Conservation (phyloP, 192 early-diverging fungal species). For the Phycomyces nitens region DNA sequence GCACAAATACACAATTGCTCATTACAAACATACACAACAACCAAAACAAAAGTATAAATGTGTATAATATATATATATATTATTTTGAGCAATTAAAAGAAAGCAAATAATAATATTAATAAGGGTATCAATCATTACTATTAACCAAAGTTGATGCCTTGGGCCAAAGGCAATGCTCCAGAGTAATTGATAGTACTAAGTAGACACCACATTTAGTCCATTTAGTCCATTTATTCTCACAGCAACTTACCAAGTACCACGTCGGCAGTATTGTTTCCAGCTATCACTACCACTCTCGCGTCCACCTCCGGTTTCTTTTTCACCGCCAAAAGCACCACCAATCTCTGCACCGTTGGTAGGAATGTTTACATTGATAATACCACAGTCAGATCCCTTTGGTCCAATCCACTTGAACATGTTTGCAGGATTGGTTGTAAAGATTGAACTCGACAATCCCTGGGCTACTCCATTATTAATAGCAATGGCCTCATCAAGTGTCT, state of each 20-base stretch:
- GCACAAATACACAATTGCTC: no score
- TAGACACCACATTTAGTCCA: background rate
- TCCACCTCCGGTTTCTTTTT: slow-evolving; percentile 96
- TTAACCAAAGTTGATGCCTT: slow-evolving; percentile 95
- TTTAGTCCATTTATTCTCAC: no score
- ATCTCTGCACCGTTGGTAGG: slow-evolving; percentile 97
- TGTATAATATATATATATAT: background rate
- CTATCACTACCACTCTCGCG: slow-evolving; percentile 87
- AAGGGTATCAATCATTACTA: background rate
- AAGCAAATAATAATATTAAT: background rate
- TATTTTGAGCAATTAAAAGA: background rate
- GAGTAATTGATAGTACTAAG: slow-evolving; percentile 75
- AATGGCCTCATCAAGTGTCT: slow-evolving; percentile 81
- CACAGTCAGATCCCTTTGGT: slow-evolving; percentile 86
- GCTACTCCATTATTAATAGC: slow-evolving; percentile 83
- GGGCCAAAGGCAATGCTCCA: slow-evolving; percentile 83
- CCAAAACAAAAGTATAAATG: background rate
- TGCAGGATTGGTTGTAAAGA: slow-evolving; percentile 80
- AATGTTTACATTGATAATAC: slow-evolving; percentile 93
- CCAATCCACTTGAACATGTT: slow-evolving; percentile 93
- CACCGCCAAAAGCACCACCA: slow-evolving; percentile 95
- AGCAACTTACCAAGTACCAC: slow-evolving; percentile 60
- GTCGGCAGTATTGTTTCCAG: slow-evolving; percentile 91
- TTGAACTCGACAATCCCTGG: slow-evolving; percentile 81
- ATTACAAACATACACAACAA: background rate